These are phyloP conservation scores for Gloeostereum incarnatum DNA, from an alignment of 768 basidiomycete species.

Conservation along the genomic window DNA sequence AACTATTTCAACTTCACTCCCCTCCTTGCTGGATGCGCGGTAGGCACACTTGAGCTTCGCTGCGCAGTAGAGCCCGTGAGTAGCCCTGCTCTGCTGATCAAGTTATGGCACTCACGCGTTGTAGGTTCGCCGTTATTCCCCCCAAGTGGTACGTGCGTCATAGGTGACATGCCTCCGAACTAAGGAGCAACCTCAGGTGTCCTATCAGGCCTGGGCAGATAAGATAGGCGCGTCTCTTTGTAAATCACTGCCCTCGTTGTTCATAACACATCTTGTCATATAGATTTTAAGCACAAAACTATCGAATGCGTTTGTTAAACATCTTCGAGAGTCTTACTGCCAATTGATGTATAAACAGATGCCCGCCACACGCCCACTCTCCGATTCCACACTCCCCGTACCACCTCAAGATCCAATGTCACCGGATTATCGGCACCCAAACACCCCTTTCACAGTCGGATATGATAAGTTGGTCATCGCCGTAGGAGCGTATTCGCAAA, in stretches of 20 bases:
- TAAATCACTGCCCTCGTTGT: neutral
- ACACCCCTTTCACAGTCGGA: constrained; percentile 41
- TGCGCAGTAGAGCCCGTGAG: constrained; percentile 75
- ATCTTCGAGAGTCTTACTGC: no score
- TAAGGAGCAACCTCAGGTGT: constrained; percentile 25
- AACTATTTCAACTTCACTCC: constrained; percentile 65
- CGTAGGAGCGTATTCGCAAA: constrained; percentile 81
- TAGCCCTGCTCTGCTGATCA: constrained; percentile 1
- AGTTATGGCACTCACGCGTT: neutral
- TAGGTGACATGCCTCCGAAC: neutral
- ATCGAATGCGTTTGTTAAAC: constrained; percentile 45
- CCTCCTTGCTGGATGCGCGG: constrained; percentile 59
- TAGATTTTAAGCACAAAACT: constrained; percentile 53
- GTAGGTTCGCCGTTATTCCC: constrained; percentile 48
- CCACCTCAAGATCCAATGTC: constrained; percentile 7
- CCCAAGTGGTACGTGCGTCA: constrained; percentile 35
- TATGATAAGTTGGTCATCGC: constrained; percentile 83
- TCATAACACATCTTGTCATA: neutral
- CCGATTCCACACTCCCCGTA: constrained; percentile 15
- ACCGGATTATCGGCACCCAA: constrained; percentile 12
- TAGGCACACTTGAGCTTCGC: constrained; percentile 79
- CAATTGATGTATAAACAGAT: no score
- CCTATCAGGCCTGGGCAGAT: constrained; percentile 75
- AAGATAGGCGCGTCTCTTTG: constrained; percentile 37
- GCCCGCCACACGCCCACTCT: constrained; percentile 46